Percentiles rank a stretch among this genome's conserved stretches.
Conservation (phyloP, 148 eudicot genomes). For the Dysphania ambrosioides region DNA sequence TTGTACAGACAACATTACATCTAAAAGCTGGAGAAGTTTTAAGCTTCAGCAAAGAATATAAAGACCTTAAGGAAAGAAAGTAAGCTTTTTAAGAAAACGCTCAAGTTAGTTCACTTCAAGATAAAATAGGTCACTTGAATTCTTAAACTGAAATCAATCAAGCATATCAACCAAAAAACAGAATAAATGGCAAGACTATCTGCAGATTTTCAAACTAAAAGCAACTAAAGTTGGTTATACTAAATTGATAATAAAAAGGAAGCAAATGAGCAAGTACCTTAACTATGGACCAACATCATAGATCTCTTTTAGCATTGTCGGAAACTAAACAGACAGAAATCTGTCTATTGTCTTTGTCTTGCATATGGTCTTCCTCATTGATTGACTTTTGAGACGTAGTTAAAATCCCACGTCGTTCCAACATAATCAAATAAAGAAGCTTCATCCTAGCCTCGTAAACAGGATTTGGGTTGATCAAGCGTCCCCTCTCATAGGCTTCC, state of each 20-base stretch:
- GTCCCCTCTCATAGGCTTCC: conserved; percentile 86
- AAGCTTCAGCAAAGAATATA: not conserved
- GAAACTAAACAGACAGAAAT: not conserved
- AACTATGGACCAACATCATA: conserved; percentile 8
- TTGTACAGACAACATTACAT: not conserved
- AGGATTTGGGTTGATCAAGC: conserved; percentile 68
- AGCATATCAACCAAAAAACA: not conserved
- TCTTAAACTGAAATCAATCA: not conserved
- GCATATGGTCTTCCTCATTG: conserved; percentile 28
- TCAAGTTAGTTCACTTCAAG: not conserved
- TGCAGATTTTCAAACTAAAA: not conserved
- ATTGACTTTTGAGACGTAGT: conserved; percentile 14
- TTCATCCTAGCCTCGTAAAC: conserved; percentile 75
- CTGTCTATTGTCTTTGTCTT: conserved; percentile 13
- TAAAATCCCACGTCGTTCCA: conserved; percentile 67
- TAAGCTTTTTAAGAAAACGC: not conserved
- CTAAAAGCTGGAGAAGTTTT: not conserved
- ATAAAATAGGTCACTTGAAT: not conserved
- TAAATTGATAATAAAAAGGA: conserved; percentile 2
- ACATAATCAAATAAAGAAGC: conserved; percentile 66
- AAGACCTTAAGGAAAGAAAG: not conserved
- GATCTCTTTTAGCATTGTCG: not conserved
- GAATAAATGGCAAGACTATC: not conserved
- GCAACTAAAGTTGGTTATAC: not conserved
- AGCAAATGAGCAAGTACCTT: not conserved